Percentiles rank a stretch among this genome's conserved stretches.
Conservation (phyloP, 2,329 filamentous ascomycete species). For the Talaromyces sp. region DNA sequence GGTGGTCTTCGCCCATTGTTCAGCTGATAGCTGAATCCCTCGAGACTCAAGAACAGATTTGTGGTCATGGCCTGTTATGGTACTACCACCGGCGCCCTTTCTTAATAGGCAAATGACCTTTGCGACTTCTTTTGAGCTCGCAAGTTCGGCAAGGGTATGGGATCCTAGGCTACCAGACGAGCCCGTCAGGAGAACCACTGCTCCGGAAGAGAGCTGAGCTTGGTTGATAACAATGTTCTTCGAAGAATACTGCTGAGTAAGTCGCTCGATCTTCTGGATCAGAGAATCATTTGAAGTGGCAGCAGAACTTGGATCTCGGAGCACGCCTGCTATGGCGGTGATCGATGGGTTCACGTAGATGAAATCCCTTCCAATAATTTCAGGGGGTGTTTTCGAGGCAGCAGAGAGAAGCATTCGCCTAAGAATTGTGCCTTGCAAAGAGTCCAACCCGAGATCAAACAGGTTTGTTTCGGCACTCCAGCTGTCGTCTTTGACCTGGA, state of each 20-base stretch:
- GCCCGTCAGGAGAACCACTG: background rate
- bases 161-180: background rate
- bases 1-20: background rate
- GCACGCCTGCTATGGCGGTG: background rate
- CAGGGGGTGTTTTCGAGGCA: background rate
- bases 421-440: background rate
- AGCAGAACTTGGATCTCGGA: background rate
- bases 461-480: background rate
- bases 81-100: background rate
- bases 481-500: background rate
- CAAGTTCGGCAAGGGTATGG: background rate
- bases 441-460: constrained; percentile 3
- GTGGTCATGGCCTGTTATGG: background rate
- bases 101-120: background rate
- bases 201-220: background rate
- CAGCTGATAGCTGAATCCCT: background rate
- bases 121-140: background rate
- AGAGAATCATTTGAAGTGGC: background rate
- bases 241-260: background rate
- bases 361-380: constrained; percentile 1
- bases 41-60: background rate
- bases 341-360: constrained; percentile 1
- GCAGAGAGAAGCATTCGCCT: constrained; percentile 4
- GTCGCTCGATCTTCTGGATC: background rate
- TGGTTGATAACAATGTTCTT: background rate